phyloP scores from a whole-genome alignment of 176 grass and related monocot genomes.

The Triticum monococcum region DNA sequence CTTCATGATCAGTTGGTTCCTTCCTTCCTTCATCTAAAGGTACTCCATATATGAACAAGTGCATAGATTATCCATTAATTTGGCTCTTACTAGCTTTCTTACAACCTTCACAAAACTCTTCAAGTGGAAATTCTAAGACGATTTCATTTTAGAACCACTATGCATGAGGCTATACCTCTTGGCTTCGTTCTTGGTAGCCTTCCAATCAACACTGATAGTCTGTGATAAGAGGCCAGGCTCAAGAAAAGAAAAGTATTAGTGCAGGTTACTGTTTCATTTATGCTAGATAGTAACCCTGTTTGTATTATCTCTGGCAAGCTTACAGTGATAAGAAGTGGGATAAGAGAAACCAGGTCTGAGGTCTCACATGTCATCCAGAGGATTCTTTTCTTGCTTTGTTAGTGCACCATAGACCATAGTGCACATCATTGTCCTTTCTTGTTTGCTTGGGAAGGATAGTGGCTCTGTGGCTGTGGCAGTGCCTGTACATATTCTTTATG shows the following conservation, averaged over 20 bases:
- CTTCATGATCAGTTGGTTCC: neutral
- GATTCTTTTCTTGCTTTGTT: slow-evolving; percentile 33
- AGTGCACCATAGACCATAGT: slow-evolving; percentile 28
- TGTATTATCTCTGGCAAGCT: neutral
- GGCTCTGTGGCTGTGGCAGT: neutral
- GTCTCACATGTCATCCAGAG: slow-evolving; percentile 20
- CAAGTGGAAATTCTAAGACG: neutral
- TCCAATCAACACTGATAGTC: neutral
- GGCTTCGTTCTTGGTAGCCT: neutral
- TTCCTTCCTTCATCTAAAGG: neutral
- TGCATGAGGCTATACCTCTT: neutral
- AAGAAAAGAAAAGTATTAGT: neutral
- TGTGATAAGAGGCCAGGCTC: neutral
- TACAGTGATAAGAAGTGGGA: neutral
- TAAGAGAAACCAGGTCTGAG: slow-evolving; percentile 25
- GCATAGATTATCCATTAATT: neutral
- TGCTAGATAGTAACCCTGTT: neutral
- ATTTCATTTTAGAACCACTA: neutral
- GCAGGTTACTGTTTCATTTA: neutral
- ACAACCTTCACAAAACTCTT: neutral
- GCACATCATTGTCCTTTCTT: slow-evolving; percentile 41
- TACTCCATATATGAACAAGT: neutral
- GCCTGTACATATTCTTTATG: slow-evolving; percentile 2
- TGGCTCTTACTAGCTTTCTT: neutral
- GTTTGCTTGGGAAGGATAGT: slow-evolving; percentile 34